Base-by-base conservation (phyloP, 1,284 basidiomycete species). In the Moesziomyces sp. region DNA sequence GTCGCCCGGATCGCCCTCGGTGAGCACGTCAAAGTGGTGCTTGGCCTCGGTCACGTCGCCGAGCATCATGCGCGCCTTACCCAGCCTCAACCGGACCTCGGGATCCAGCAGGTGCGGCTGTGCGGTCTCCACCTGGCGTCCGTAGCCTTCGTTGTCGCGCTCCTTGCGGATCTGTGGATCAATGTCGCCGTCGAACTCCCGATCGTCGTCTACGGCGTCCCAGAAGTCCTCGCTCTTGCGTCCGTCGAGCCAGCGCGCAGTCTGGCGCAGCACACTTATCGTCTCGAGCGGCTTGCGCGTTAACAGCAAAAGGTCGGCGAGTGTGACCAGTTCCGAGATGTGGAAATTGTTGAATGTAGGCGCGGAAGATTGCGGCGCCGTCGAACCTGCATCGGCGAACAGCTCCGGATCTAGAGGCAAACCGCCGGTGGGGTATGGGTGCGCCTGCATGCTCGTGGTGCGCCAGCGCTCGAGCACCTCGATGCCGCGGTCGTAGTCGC, bases 211-310 rank as follows among this genome's bases (percentile, higher is more conserved):
- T 23, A 88, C 84, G 74, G 73, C 67, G 34, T 94, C 92, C 93
- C 94, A 97, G 58, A 90, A 90, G 55, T 86, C 85, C 82, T 92
- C 89, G 35, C 87, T 86, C n/a, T 85, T 86, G 38, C 95, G 86
- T 0, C 93, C 93, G 82, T 96, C 93, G 13, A 97, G 85, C 95
- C 95, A 97, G 48, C 96, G 86, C 52, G 90, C 91, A 0, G 94
- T 94, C 54, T 87, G 87, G 43, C 91, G 87, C 58, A 97, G 90
- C 0, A 90, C 88, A 14, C 89, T 86, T 13, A 94, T 86, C 0
- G 92, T 91, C 30, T 88, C 87, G 43, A 90, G 89, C 72, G 92
- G 88, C 67, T 91, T 89, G 0, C 88, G 89, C 18, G 91, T 85
- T 0, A 89, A 88, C 67, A 93, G 90, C 74, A 93, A 89, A 43